Evolutionary conservation across 345 rosid genomes (phyloP).

Genomic region (Camelina laxa): DNA sequence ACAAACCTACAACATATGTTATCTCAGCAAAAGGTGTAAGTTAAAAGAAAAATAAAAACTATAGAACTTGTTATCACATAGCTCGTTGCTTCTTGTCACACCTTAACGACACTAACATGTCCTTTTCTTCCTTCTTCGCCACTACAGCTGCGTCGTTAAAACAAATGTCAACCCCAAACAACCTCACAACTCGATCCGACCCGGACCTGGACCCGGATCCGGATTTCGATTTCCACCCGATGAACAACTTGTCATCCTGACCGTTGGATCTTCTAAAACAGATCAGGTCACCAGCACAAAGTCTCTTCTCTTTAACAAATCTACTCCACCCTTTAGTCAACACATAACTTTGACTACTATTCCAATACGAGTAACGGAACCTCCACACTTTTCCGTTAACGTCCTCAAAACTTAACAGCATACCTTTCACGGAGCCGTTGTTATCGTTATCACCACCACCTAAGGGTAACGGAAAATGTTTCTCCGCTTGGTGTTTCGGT

Average conservation of each 20-base stretch:
- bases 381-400: slow-evolving; percentile 80
- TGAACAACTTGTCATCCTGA: slow-evolving; percentile 65
- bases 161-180: slow-evolving; percentile 59
- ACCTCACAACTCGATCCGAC: slow-evolving; percentile 53
- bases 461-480: slow-evolving; percentile 63
- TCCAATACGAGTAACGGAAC: slow-evolving; percentile 96
- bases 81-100: slow-evolving; percentile 72
- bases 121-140: slow-evolving; percentile 56
- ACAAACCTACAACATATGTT: background rate
- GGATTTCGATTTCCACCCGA: slow-evolving; percentile 56
- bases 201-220: slow-evolving; percentile 18
- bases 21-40: background rate
- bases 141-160: slow-evolving; percentile 48
- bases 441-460: background rate
- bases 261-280: slow-evolving; percentile 83
- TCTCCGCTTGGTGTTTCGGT: slow-evolving; percentile 94
- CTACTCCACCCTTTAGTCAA: slow-evolving; percentile 97
- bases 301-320: slow-evolving; percentile 80
- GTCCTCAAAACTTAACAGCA: slow-evolving; percentile 73
- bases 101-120: slow-evolving; percentile 49
- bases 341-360: slow-evolving; percentile 92
- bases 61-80: slow-evolving; percentile 49
- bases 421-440: slow-evolving; percentile 56
- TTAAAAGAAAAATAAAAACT: background rate
- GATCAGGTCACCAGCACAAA: slow-evolving; percentile 82